Evolutionary conservation across 805 yeast genomes (phyloP), one percentile per base, ranked within the genome.

Genomic region (Kazachstania martiniae): DNA sequence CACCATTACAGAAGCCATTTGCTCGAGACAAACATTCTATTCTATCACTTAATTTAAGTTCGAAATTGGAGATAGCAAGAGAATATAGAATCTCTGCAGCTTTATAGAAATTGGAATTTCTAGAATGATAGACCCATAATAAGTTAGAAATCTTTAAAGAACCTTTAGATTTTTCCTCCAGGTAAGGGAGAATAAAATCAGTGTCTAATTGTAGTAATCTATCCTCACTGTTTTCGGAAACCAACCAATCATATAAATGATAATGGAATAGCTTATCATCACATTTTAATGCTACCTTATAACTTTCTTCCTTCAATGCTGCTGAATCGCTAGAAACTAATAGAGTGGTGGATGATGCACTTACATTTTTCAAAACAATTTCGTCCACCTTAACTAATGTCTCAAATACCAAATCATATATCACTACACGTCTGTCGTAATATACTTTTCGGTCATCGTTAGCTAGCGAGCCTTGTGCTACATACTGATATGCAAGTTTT

Each of bases 231-330:
- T 84, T 87, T 48, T 82, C 83, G 27, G 66, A 59, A 21, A 85
- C 77, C 44, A 85, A 77, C 96, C 97, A 91, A 53, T 84, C 89
- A 56, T 91, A 91, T 42, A 91, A 71, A 41, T 83, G 82, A 58
- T 77, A 85, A 42, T 91, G 98, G 68, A 91, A 91, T n/a, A 75
- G 55, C 47, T 78, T 82, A 51, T 91, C 97, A 28, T 71, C 66
- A 33, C 77, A 77, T 12, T 71, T 70, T 46, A 86, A 74, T 35
- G 91, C 83, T 12, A 78, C 67, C 7, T 70, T 68, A 53, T 87
- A 87, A 21, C 91, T 73, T 26, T 72, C 65, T 44, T 82, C 83
- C 43, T 93, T 69, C 17, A 79, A 56, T 38, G 72, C 72, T 5
- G 12, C 29, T 6, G 32, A 50, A 4, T 57, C 62, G 30, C 49